A percentile compares a stretch with the other conserved stretches of the same genome.
Conservation (phyloP, 768 basidiomycete genomes). For the Baorangia bicolor region DNA sequence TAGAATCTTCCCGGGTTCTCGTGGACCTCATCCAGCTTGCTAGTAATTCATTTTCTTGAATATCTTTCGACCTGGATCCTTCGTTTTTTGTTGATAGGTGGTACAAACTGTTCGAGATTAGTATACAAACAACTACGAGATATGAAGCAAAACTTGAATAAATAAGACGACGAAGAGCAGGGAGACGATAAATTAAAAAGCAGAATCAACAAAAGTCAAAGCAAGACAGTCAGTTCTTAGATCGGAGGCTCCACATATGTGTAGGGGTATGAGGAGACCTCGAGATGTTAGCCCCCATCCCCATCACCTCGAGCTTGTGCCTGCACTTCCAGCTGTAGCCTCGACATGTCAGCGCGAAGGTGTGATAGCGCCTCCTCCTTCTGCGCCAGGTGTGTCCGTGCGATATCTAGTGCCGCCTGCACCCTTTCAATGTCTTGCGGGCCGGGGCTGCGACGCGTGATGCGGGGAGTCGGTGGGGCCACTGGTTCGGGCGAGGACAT, state of each 20-base stretch:
- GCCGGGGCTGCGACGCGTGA: conserved; percentile 3
- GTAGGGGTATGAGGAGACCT: background rate
- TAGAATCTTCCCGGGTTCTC: background rate
- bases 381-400: conserved; percentile 18
- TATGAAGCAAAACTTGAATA: background rate
- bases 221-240: background rate
- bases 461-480: background rate
- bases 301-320: background rate
- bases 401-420: conserved; percentile 21
- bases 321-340: conserved; percentile 12
- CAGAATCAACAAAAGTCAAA: background rate
- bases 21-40: background rate
- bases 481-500: conserved; percentile 17
- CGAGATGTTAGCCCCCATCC: background rate
- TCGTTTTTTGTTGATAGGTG: background rate
- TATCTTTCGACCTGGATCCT: background rate
- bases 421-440: conserved; percentile 22
- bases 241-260: background rate
- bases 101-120: background rate
- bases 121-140: background rate
- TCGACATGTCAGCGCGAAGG: conserved; percentile 25
- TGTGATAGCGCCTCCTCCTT: conserved; percentile 23
- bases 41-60: too few species aligned
- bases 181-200: background rate
- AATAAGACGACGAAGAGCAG: background rate